Evolutionary conservation across 2,329 filamentous ascomycete genomes (phyloP).

Genomic region (Talaromyces sp.): DNA sequence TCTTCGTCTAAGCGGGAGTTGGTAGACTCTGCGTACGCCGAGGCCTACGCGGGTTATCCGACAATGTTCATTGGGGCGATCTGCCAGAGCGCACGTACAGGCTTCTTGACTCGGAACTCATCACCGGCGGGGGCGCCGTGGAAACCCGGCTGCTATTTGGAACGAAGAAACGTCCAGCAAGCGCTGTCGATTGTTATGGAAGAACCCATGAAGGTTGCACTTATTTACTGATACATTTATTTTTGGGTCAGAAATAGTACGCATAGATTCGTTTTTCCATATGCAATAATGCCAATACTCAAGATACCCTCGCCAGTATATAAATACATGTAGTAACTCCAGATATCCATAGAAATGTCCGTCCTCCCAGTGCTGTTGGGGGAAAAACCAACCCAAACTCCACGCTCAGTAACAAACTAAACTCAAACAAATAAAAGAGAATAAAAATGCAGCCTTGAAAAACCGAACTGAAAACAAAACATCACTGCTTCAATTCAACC

Average conservation of each 20-base stretch:
- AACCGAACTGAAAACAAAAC: not conserved
- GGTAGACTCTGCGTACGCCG: not conserved
- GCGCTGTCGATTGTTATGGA: not conserved
- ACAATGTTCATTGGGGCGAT: not conserved
- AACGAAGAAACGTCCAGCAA: not conserved
- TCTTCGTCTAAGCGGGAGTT: not conserved
- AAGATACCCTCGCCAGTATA: not conserved
- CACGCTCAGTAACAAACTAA: not conserved
- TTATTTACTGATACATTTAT: not conserved
- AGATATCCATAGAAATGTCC: not conserved
- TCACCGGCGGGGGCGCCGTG: not conserved
- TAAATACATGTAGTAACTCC: not conserved
- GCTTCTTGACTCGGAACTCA: not conserved
- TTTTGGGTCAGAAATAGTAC: not conserved
- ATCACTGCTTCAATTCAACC: slow-evolving; percentile 28
- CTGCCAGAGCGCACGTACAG: not conserved
- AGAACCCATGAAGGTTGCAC: not conserved
- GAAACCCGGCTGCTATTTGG: not conserved
- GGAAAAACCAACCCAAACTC: not conserved
- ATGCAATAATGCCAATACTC: not conserved
- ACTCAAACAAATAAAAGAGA: not conserved
- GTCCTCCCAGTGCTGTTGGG: not conserved
- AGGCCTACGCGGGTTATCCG: not conserved
- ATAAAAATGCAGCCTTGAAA: not conserved
- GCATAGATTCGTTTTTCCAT: not conserved